Evolutionary conservation across 2,329 filamentous ascomycete species (phyloP), one percentile per base, ranked within the genome.

Genomic region (Ceratocystiopsis brevicomis): DNA sequence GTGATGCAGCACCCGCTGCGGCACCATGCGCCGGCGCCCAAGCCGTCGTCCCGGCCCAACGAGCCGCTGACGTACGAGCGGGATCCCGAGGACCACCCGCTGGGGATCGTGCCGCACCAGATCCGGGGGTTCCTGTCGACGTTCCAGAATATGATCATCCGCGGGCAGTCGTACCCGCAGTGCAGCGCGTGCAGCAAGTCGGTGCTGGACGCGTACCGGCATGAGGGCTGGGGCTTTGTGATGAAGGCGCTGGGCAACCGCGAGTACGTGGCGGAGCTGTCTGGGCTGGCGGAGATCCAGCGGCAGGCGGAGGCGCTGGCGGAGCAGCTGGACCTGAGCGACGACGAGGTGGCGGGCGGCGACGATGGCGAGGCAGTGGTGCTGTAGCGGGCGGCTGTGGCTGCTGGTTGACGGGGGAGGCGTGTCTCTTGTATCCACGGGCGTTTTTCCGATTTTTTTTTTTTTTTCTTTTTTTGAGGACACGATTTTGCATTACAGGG

Each of bases 1-100:
- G 64, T 95, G 34, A 66, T 95, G 11, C 90, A 98, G 56, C 88
- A 94, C 56, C 86, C 87, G 0, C 64, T 80, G 9, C 71, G 75
- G n/a, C 65, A 73, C 17, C 64, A 70, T 40, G 75, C 75, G 0
- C 69, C 71, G 6, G 73, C 73, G n/a, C 74, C 74, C 4, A 46
- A 58, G 33, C 54, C 25, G 47, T 63, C 43, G 53, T 13, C 15
- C n/a, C 32, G 57, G 6, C 55, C 59, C 4, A 49, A 62, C 41
- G 55, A 58, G 1, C 59, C 62, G 10, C 50, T 56, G 1, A 50
- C 59, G 3, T 70, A 70, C 41, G 69, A 73, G 44, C 65, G 70
- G 38, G 69, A 77, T 45, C 73, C 68, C 16, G 60, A 59, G 5
- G 63, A 72, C 43, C 71, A 80, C 52, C 68, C 77, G 2, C 65